phyloP scores from a whole-genome alignment of 2,329 filamentous ascomycete species.

The Fusarium vanettenii region DNA sequence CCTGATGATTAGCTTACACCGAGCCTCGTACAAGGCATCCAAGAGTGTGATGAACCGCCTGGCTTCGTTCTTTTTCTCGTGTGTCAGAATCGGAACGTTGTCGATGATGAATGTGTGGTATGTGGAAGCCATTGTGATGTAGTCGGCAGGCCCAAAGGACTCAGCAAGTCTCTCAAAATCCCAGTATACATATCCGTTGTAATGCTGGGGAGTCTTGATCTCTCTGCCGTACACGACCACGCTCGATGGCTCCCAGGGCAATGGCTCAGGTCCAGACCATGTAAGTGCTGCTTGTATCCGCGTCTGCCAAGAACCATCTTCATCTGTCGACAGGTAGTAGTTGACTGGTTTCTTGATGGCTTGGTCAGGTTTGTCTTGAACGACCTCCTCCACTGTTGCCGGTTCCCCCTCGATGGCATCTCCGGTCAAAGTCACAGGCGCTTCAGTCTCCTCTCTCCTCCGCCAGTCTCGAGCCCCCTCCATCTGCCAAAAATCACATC shows the following conservation, averaged over 20 bases:
- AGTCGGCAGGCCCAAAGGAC: constrained; percentile 81
- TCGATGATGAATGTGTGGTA: constrained; percentile 84
- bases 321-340: constrained; percentile 45
- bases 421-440: background rate
- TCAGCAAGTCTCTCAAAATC: constrained; percentile 76
- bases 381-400: background rate
- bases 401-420: background rate
- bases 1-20: constrained; percentile 78
- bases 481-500: constrained; percentile 89
- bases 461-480: constrained; percentile 80
- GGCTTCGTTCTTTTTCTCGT: constrained; percentile 82
- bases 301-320: constrained; percentile 45
- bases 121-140: constrained; percentile 82
- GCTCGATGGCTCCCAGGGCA: constrained; percentile 56
- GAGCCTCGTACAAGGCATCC: constrained; percentile 84
- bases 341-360: constrained; percentile 43
- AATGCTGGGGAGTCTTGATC: constrained; percentile 68
- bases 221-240: constrained; percentile 72
- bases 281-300: constrained; percentile 38
- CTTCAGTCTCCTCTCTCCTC: constrained; percentile 58
- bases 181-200: constrained; percentile 71
- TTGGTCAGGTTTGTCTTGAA: constrained; percentile 30
- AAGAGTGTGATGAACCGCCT: constrained; percentile 83
- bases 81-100: constrained; percentile 73
- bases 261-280: constrained; percentile 29